phyloP scores from a whole-genome alignment of 2,329 filamentous ascomycete species.

The Paecilomyces dactylethromorphus region DNA sequence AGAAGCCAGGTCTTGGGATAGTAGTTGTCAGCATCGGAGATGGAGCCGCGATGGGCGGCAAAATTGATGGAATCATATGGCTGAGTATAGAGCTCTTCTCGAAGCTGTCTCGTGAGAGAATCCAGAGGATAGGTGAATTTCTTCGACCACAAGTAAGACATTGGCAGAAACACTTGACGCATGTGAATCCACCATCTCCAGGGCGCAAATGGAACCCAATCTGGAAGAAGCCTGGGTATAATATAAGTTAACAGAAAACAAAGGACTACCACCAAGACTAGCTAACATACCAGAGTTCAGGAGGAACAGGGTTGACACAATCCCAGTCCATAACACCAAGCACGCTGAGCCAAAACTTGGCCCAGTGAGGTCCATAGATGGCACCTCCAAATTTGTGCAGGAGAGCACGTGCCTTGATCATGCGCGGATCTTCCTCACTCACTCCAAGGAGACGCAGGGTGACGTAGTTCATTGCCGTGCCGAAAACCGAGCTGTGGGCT shows the following conservation, averaged over 20 bases:
- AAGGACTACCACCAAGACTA: neutral
- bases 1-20: constrained; percentile 85
- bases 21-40: constrained; percentile 76
- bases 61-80: constrained; percentile 75
- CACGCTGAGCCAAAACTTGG: constrained; percentile 90
- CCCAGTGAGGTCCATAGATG: constrained; percentile 81
- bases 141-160: constrained; percentile 85
- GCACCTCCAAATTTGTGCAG: constrained; percentile 84
- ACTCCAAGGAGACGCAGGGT: constrained; percentile 74
- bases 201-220: constrained; percentile 83
- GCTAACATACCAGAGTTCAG: constrained; percentile 69
- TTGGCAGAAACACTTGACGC: constrained; percentile 88
- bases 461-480: constrained; percentile 83
- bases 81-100: constrained; percentile 75
- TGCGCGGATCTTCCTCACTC: constrained; percentile 71
- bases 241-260: constrained; percentile 5
- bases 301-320: constrained; percentile 86
- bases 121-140: constrained; percentile 71
- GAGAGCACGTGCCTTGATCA: constrained; percentile 76
- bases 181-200: constrained; percentile 99
- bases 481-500: constrained; percentile 85
- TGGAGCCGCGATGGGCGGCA: constrained; percentile 70
- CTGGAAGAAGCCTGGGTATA: constrained; percentile 59
- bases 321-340: constrained; percentile 83
- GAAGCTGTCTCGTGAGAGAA: constrained; percentile 63